These are phyloP conservation scores for Pseudozyma flocculosa DNA, from an alignment of 1,284 basidiomycete genomes.

Conservation along the genomic window DNA sequence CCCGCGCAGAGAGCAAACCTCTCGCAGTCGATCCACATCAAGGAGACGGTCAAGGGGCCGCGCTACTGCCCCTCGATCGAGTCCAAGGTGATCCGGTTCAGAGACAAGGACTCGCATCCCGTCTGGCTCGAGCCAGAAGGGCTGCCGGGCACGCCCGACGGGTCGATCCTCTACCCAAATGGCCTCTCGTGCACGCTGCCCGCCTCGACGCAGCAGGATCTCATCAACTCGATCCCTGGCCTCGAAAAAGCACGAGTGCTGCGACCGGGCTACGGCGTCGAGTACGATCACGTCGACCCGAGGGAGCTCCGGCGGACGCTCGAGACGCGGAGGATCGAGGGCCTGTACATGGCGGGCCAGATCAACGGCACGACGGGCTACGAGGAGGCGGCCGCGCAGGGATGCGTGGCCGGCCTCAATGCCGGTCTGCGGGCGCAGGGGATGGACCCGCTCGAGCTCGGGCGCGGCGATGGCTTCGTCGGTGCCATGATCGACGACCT, in stretches of 20 bases:
- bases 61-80: slow-evolving; percentile 88
- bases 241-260: slow-evolving; percentile 79
- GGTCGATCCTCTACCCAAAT: slow-evolving; percentile 82
- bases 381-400: slow-evolving; percentile 87
- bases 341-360: slow-evolving; percentile 40
- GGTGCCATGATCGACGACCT: slow-evolving; percentile 90
- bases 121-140: slow-evolving; percentile 91
- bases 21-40: slow-evolving; percentile 76
- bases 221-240: slow-evolving; percentile 80
- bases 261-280: slow-evolving; percentile 83
- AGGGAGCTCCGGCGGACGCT: slow-evolving; percentile 74
- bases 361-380: slow-evolving; percentile 75
- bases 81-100: slow-evolving; percentile 78
- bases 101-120: slow-evolving; percentile 69
- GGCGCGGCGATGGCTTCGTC: slow-evolving; percentile 76
- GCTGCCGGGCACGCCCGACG: slow-evolving; percentile 70
- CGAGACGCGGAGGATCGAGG: slow-evolving; percentile 76
- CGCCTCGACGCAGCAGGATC: slow-evolving; percentile 73
- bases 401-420: slow-evolving; percentile 79
- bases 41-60: slow-evolving; percentile 84
- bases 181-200: slow-evolving; percentile 84
- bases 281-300: slow-evolving; percentile 89
- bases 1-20: slow-evolving; percentile 65
- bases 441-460: slow-evolving; percentile 67
- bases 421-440: slow-evolving; percentile 71